Evolutionary conservation across 345 rosid genomes (phyloP), one percentile per base, ranked within the genome.

Genomic region (Eucalyptus shirleyi): DNA sequence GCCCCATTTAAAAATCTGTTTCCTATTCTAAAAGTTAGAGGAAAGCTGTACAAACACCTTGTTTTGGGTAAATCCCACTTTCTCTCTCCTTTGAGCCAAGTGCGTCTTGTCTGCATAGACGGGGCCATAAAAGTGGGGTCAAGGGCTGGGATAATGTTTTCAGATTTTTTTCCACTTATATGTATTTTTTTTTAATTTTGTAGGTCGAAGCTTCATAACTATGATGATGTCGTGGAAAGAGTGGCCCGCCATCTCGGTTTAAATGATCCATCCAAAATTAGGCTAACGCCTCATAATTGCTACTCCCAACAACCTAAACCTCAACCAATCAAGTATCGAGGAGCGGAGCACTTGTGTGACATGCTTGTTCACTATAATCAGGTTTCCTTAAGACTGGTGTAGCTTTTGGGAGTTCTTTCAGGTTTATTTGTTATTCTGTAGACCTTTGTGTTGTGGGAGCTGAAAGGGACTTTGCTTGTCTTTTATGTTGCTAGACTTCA

Each of bases 251-350:
- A 93, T 87, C 94, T 96, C 87, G 91, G 95, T 86, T 93, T 96
- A 91, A 95, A 92, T 47, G 98, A 96, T 90, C 95, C 98, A 86
- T 94, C 97, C 89, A 96, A 96, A 91, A 93, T 96, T 40, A 94
- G 98, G 93, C 92, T 96, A 77, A 96, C 97, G 34, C 90, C 98
- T 89, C 98, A 96, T 86, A 96, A 96, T 92, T 96, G 98, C 93
- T 96, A 96, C 92, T 94, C 97, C 53, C 98, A 96, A 95, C 96
- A 93, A 89, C 98, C 98, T 49, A 95, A 96, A 90, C 98, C 97
- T 45, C 95, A 94, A 87, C 98, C 97, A 86, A 94, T 96, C 90
- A 96, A 95, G 90, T 96, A 94, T 86, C 91, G 95, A 85, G 98
- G 97, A 87, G 92, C 93, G 65, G 96, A 94, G 51, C 96, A 91